Conservation (phyloP, 2,329 filamentous ascomycete species). For the Emergomyces orientalis region DNA sequence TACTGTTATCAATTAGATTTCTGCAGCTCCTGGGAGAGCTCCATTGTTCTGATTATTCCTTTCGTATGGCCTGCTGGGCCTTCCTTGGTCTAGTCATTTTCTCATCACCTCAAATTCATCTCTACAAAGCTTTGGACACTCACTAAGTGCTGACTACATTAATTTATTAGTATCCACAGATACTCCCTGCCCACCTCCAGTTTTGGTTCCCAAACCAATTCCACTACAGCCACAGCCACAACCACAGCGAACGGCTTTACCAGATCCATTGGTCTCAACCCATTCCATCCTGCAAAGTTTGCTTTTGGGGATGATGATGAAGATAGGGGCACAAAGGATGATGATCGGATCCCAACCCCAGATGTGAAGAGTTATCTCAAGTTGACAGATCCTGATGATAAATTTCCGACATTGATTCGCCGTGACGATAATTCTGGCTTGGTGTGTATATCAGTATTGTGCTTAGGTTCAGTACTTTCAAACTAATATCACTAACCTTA, state of each 20-base stretch:
- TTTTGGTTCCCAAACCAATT: constrained; percentile 25
- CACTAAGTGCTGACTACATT: not conserved
- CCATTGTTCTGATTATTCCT: not conserved
- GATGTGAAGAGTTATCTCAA: constrained; percentile 61
- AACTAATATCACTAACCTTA: constrained; percentile 18
- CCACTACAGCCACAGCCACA: constrained; percentile 25
- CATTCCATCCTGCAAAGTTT: constrained; percentile 76
- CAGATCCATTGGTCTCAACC: constrained; percentile 54
- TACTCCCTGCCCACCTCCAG: constrained; percentile 81
- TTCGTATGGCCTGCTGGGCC: not conserved
- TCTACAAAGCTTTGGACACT: not conserved
- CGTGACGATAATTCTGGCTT: constrained; percentile 45
- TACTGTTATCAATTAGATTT: not conserved
- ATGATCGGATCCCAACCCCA: constrained; percentile 48
- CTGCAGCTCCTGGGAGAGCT: not conserved
- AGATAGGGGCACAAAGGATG: constrained; percentile 42
- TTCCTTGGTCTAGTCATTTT: not conserved
- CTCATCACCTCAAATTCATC: constrained; percentile 1
- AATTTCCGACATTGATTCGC: constrained; percentile 61
- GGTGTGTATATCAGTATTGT: constrained; percentile 27
- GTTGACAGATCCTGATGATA: constrained; percentile 67
- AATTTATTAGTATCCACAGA: constrained; percentile 61
- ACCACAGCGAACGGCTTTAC: constrained; percentile 22
- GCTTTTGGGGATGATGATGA: constrained; percentile 80
- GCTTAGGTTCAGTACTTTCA: not conserved